Percentiles rank a stretch among this genome's conserved stretches.
These are phyloP conservation scores for Zostera marina DNA, from an alignment of 116 monocot species.

Conservation along the genomic window DNA sequence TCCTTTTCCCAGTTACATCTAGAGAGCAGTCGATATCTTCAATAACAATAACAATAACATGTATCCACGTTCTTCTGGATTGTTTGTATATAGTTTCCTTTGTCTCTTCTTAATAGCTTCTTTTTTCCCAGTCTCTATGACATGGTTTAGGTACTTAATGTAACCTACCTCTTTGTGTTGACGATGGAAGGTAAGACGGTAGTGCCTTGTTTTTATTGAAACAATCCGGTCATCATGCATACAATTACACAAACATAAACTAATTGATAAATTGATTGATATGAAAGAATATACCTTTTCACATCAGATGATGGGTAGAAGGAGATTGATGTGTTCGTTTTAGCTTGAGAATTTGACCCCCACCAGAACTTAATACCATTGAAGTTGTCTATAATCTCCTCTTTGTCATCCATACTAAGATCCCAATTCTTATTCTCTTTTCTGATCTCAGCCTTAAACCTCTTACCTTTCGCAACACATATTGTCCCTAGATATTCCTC, in stretches of 20 bases:
- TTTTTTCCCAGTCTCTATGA: conserved; percentile 18
- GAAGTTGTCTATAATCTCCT: conserved; percentile 12
- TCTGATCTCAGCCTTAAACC: conserved; percentile 11
- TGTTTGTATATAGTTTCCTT: conserved; percentile 29
- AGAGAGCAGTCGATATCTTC: conserved; percentile 87
- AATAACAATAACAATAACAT: conserved; percentile 52
- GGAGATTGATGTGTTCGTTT: conserved; percentile 1
- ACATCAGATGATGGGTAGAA: conserved; percentile 2
- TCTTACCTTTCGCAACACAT: conserved; percentile 17
- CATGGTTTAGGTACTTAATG: conserved; percentile 11
- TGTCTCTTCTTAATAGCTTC: conserved; percentile 10
- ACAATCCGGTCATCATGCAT: no score
- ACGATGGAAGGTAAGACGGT: conserved; percentile 21
- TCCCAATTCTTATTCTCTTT: conserved; percentile 4
- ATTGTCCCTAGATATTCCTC: conserved; percentile 27
- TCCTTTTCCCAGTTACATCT: conserved; percentile 35
- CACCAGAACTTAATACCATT: conserved; percentile 9
- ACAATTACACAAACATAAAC: no score
- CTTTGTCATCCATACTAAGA: conserved; percentile 12
- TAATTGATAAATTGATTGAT: no score
- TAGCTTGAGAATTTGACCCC: background rate
- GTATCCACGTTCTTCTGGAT: background rate
- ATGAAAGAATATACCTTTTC: conserved; percentile 4
- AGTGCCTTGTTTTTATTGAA: no score
- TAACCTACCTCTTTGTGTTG: conserved; percentile 12